phyloP scores from a whole-genome alignment of 805 yeast genomes.

The Yarrowia sp. region DNA sequence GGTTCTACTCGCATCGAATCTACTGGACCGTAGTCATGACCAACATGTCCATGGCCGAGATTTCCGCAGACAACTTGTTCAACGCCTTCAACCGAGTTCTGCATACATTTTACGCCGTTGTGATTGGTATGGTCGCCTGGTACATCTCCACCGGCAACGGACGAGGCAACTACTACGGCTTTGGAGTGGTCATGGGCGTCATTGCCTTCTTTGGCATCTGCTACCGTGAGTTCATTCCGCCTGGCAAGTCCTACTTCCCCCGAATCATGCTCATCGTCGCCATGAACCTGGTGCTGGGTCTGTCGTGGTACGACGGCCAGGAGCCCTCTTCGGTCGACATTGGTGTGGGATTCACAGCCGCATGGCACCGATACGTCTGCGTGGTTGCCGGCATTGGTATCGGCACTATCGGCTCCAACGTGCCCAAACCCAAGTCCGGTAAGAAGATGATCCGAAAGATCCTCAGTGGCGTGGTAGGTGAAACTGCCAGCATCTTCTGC shows the following conservation, averaged over 20 bases:
- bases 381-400: slow-evolving; percentile 48
- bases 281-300: slow-evolving; percentile 47
- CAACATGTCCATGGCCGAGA: slow-evolving; percentile 46
- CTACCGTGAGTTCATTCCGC: slow-evolving; percentile 48
- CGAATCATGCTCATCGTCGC: slow-evolving; percentile 47
- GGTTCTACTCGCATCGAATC: slow-evolving; percentile 44
- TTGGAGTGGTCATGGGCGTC: slow-evolving; percentile 42
- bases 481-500: slow-evolving; percentile 47
- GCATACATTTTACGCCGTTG: slow-evolving; percentile 48
- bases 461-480: slow-evolving; percentile 44
- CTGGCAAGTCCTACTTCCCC: slow-evolving; percentile 40
- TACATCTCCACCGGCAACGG: slow-evolving; percentile 49
- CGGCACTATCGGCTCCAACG: slow-evolving; percentile 47
- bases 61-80: slow-evolving; percentile 49
- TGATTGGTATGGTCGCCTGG: slow-evolving; percentile 50
- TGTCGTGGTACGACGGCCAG: slow-evolving; percentile 48
- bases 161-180: slow-evolving; percentile 49
- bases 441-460: slow-evolving; percentile 46
- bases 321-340: slow-evolving; percentile 43
- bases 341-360: slow-evolving; percentile 48
- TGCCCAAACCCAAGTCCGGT: slow-evolving; percentile 49
- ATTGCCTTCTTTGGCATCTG: slow-evolving; percentile 41
- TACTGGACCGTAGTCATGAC: slow-evolving; percentile 50
- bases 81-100: slow-evolving; percentile 45
- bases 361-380: slow-evolving; percentile 50